Base-by-base conservation (phyloP, 2,329 filamentous ascomycete genomes). In the Bipolaris victoriae region DNA sequence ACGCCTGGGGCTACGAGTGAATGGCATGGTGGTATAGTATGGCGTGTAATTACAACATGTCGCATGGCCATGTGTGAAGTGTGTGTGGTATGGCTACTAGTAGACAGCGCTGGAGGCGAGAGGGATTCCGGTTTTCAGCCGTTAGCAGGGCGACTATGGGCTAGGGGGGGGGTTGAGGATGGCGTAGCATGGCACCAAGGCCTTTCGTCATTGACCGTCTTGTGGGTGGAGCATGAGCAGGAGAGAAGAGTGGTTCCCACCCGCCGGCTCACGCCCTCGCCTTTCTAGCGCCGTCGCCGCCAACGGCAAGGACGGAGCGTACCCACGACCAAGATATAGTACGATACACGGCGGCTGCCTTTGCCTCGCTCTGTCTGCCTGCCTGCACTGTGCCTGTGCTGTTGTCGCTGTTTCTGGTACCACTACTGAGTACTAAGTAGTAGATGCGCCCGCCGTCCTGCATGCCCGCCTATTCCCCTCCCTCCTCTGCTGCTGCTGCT, bases 151-250 rank as follows among this genome's bases (percentile, higher is more conserved):
- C 44, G 62, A 49, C 57, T 68, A 69, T 68, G 39, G 55, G 24
- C 57, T 55, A 43, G 58, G 61, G 54, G 4, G 40, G 54, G 4
- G 41, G 3, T 22, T n/a, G 20, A 3, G 5, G 6, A 41, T 31
- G 31, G 52, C 52, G 39, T 26, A 33, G 20, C 18, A 18, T 31
- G 24, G 41, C 31, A 44, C 20, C 15, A n/a, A 22, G 50, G 52
- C 48, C 64, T 67, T 65, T 65, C 66, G 66, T 69, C 66, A 69
- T 69, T 53, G 53, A 54, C 29, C 35, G 49, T 55, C 52, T 31
- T 22, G 37, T 36, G 37, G 55, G 67, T 69, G 64, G 67, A 26
- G 24, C 24, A 26, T 7, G 24, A 26, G 24, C 24, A 26, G 6
- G 24, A 26, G 24, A 66, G 60, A 66, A 58, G 60, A 57, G 50